phyloP scores from a whole-genome alignment of 179 eudicot genomes.

The Pouteria campechiana region DNA sequence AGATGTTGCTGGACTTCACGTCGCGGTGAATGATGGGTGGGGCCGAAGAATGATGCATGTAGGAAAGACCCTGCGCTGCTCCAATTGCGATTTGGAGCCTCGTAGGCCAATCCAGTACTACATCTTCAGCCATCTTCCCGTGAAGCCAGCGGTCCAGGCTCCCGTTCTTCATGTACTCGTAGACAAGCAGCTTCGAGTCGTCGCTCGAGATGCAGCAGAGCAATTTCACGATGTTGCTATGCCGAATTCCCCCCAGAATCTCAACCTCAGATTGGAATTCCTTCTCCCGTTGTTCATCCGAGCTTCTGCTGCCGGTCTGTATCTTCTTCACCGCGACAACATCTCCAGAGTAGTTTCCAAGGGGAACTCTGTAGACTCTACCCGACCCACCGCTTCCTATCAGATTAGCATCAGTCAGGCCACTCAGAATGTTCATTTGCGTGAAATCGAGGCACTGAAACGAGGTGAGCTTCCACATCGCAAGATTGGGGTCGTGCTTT shows the following conservation, averaged over 20 bases:
- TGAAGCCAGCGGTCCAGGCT: conserved; percentile 82
- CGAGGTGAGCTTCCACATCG: conserved; percentile 60
- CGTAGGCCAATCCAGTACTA: conserved; percentile 60
- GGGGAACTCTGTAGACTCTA: conserved; percentile 40
- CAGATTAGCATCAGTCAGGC: conserved; percentile 41
- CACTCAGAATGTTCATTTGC: conserved; percentile 33
- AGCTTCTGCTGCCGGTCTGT: conserved; percentile 23
- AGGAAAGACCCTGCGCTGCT: conserved; percentile 72
- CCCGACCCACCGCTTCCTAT: conserved; percentile 90
- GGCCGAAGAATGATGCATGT: conserved; percentile 81
- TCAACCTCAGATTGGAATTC: conserved; percentile 69
- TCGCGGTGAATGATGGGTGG: conserved; percentile 75
- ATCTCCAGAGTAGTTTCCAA: conserved; percentile 22
- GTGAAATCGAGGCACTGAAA: conserved; percentile 63
- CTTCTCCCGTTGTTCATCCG: conserved; percentile 27
- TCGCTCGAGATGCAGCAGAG: conserved; percentile 70
- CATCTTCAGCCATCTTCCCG: conserved; percentile 9
- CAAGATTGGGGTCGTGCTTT: conserved; percentile 22
- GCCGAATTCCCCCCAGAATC: conserved; percentile 60
- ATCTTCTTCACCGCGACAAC: conserved; percentile 71
- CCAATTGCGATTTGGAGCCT: conserved; percentile 67
- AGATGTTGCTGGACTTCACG: conserved; percentile 79
- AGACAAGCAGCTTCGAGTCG: conserved; percentile 63
- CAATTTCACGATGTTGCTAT: conserved; percentile 68
- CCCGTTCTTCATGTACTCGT: conserved; percentile 79